Conservation (phyloP, 208 protist genomes). For the Endotrypanum monterogeii region DNA sequence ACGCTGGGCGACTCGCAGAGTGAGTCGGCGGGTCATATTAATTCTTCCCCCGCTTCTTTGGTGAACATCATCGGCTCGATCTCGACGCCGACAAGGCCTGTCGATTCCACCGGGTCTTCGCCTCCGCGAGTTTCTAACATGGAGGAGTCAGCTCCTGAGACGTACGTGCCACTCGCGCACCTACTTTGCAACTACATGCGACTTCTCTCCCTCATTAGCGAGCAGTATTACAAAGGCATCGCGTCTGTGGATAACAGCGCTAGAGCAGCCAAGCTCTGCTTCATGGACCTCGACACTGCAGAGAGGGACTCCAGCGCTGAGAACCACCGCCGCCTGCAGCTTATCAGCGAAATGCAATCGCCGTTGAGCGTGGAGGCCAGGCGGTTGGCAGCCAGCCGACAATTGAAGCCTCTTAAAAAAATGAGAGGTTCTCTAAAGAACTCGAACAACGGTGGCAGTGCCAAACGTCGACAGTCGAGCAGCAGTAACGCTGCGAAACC, state of each 20-base stretch:
- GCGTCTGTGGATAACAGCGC: slow-evolving; percentile 21
- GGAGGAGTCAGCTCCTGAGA: background rate
- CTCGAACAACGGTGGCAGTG: background rate
- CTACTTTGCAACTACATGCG: slow-evolving; percentile 54
- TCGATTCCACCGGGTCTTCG: background rate
- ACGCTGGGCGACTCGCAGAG: background rate
- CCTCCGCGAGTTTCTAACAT: background rate
- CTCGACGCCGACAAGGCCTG: background rate
- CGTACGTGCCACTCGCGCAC: slow-evolving; percentile 21
- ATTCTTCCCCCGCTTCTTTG: background rate
- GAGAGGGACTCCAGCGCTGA: slow-evolving; percentile 48
- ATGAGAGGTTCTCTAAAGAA: slow-evolving; percentile 22
- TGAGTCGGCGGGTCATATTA: background rate
- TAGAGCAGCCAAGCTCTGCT: slow-evolving; percentile 39
- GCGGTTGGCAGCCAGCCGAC: slow-evolving; percentile 29
- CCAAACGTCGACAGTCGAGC: slow-evolving; percentile 14
- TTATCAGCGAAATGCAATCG: slow-evolving; percentile 43
- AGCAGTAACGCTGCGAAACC: slow-evolving; percentile 5
- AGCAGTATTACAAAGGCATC: slow-evolving; percentile 69
- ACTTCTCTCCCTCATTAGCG: slow-evolving; percentile 61
- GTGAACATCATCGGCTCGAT: slow-evolving; percentile 1
- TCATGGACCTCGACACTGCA: slow-evolving; percentile 66
- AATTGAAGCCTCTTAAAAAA: slow-evolving; percentile 34
- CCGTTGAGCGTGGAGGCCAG: slow-evolving; percentile 46
- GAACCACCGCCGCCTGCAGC: slow-evolving; percentile 61